phyloP scores from a whole-genome alignment of 345 rosid species.

The Heritiera littoralis region DNA sequence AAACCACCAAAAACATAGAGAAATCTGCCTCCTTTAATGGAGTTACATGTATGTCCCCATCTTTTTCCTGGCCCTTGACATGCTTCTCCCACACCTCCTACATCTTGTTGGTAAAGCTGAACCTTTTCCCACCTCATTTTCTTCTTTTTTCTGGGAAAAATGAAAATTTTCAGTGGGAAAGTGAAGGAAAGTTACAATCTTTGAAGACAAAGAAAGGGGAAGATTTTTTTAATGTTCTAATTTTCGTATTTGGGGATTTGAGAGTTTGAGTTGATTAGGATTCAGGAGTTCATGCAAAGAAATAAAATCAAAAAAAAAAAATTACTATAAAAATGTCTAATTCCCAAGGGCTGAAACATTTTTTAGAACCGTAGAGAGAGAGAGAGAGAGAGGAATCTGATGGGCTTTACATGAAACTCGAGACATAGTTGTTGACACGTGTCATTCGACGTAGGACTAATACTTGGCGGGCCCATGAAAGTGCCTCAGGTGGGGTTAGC shows the following conservation, averaged over 20 bases:
- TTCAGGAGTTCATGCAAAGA: conserved; percentile 30
- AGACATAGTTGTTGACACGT: neutral
- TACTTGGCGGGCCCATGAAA: neutral
- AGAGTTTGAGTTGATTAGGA: conserved; percentile 28
- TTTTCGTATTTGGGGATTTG: conserved; percentile 3
- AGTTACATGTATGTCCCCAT: conserved; percentile 99
- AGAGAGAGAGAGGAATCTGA: neutral
- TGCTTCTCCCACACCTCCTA: conserved; percentile 8
- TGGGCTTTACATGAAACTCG: conserved; percentile 4
- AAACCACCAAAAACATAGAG: conserved; percentile 94
- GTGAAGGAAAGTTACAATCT: conserved; percentile 38
- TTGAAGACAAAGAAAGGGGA: conserved; percentile 20
- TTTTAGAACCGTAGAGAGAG: neutral
- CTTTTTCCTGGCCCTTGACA: conserved; percentile 78
- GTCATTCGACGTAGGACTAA: neutral
- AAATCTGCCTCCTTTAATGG: conserved; percentile 82
- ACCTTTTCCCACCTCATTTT: conserved; percentile 41
- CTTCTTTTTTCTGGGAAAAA: conserved; percentile 44
- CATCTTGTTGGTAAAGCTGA: conserved; percentile 9
- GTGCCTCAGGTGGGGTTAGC: neutral
- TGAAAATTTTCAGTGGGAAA: conserved; percentile 15
- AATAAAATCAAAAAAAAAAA: neutral
- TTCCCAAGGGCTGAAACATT: neutral
- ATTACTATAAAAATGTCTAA: neutral
- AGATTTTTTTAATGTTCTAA: neutral